phyloP scores from a whole-genome alignment of 2,329 filamentous ascomycete genomes.

The Claviceps cyperi region DNA sequence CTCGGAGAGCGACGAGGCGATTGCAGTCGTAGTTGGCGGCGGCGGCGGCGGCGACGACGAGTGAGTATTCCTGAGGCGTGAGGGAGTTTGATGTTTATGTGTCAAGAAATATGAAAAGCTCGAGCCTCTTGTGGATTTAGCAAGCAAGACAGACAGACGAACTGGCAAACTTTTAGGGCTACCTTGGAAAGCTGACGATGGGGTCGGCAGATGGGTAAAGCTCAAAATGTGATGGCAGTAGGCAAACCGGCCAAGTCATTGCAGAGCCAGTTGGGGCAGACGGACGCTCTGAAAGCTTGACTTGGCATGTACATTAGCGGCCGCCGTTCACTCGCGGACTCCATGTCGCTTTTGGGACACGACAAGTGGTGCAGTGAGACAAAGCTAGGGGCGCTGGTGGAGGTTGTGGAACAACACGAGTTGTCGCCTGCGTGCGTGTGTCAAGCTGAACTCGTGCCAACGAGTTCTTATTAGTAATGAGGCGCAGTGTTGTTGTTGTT shows the following conservation, averaged over 20 bases:
- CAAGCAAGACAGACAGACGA: background rate
- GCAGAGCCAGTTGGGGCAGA: slow-evolving; percentile 1
- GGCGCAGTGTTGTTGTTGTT: background rate
- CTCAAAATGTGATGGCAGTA: background rate
- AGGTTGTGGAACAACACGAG: background rate
- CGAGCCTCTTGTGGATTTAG: background rate
- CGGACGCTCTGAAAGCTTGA: background rate
- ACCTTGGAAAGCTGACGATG: background rate
- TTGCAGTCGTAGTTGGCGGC: background rate
- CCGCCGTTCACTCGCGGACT: background rate
- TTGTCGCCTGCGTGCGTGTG: background rate
- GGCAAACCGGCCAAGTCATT: slow-evolving; percentile 1
- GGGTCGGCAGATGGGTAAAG: background rate
- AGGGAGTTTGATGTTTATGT: background rate
- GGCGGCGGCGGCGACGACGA: background rate
- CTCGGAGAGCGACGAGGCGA: background rate
- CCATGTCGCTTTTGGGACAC: background rate
- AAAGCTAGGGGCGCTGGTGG: background rate
- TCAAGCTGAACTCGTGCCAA: background rate
- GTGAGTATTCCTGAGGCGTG: background rate
- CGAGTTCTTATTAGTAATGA: background rate
- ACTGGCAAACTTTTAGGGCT: background rate
- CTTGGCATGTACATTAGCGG: too few relatives aligned
- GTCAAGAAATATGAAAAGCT: background rate
- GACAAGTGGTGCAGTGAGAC: slow-evolving; percentile 3